Evolutionary conservation across 495 filamentous ascomycete species (phyloP).

Genomic region (Aspergillus biplanus): DNA sequence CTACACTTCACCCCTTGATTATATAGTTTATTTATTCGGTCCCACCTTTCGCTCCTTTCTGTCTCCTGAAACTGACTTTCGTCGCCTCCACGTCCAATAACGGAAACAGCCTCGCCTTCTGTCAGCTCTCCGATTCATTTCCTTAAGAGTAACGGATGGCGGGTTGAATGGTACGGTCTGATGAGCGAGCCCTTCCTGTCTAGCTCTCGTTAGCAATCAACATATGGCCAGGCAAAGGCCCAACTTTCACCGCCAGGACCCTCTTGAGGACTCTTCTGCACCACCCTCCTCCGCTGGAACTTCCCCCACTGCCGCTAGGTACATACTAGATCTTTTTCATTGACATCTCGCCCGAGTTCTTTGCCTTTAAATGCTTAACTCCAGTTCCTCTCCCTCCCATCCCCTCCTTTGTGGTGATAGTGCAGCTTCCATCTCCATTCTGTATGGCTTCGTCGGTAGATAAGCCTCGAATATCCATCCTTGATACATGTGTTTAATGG

Average conservation of each 20-base stretch:
- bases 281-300: conserved; percentile 42
- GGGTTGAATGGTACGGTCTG: conserved; percentile 46
- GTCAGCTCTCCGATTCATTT: conserved; percentile 28
- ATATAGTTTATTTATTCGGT: conserved; percentile 7
- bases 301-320: conserved; percentile 53
- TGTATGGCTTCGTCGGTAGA: conserved; percentile 5
- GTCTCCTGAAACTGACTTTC: not conserved
- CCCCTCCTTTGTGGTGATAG: conserved; percentile 11
- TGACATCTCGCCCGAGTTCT: conserved; percentile 11
- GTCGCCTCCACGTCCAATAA: conserved; percentile 15
- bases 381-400: conserved; percentile 7
- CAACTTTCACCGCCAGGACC: conserved; percentile 52
- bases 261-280: conserved; percentile 50
- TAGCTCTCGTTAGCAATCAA: conserved; percentile 44
- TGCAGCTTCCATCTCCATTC: conserved; percentile 6
- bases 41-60: not conserved
- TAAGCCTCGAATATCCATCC: conserved; percentile 5
- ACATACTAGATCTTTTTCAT: conserved; percentile 37
- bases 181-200: conserved; percentile 38
- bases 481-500: not conserved
- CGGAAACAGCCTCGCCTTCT: conserved; percentile 25
- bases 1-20: conserved; percentile 4
- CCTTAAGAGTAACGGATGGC: conserved; percentile 50
- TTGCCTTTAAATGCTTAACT: conserved; percentile 11
- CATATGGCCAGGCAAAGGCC: conserved; percentile 58